Evolutionary conservation across 2,329 filamentous ascomycete species (phyloP).

Genomic region (Colletotrichum truncatum): DNA sequence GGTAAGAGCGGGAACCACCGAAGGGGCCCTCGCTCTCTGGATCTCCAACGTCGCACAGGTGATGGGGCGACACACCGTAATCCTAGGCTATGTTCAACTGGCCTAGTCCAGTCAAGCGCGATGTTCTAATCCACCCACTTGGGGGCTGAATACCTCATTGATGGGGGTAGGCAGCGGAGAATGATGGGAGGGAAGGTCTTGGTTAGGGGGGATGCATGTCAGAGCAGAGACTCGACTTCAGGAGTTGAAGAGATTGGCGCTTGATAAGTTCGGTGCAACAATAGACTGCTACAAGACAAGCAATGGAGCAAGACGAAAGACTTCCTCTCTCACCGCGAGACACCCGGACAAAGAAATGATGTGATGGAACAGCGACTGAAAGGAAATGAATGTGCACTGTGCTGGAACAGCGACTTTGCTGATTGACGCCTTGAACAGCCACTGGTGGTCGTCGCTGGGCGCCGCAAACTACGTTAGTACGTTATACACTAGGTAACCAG

Average conservation of each 20-base stretch:
- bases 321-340: background rate
- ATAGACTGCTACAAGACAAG: background rate
- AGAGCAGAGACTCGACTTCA: background rate
- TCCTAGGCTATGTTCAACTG: conserved; percentile 8
- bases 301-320: background rate
- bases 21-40: background rate
- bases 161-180: background rate
- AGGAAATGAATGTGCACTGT: background rate
- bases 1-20: conserved; percentile 16
- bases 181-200: background rate
- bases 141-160: background rate
- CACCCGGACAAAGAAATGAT: background rate
- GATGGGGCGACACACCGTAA: conserved; percentile 28
- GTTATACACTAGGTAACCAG: background rate
- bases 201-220: background rate
- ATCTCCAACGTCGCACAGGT: conserved; percentile 31
- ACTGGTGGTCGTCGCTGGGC: background rate
- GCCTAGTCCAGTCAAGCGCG: conserved; percentile 15
- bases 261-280: conserved; percentile 13
- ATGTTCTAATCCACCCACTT: conserved; percentile 14
- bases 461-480: background rate
- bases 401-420: conserved; percentile 6
- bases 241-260: background rate
- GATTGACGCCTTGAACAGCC: background rate
- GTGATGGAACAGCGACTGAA: background rate